Percentiles rank a stretch among this genome's conserved stretches.
Conservation (phyloP, 2,329 filamentous ascomycete species). For the Xylaria sp. region DNA sequence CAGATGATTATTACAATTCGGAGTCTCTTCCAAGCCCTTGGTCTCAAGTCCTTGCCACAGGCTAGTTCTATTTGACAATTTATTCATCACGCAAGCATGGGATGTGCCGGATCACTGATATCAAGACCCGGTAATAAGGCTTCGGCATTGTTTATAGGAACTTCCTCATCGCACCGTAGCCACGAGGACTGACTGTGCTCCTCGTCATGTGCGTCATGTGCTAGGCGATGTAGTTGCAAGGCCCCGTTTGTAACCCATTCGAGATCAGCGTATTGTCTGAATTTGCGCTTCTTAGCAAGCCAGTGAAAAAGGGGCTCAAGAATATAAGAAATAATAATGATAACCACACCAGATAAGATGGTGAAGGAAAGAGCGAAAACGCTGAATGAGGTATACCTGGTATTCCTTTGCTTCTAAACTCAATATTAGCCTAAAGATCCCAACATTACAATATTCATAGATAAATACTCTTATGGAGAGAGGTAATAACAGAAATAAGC, state of each 20-base stretch:
- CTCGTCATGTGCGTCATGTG: constrained; percentile 7
- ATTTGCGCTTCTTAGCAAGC: neutral
- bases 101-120: neutral
- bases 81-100: neutral
- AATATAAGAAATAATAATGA: neutral
- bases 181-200: neutral
- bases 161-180: neutral
- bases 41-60: too few species aligned
- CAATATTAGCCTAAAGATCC: neutral
- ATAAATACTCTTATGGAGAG: neutral
- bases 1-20: too few species aligned
- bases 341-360: neutral
- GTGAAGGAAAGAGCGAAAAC: neutral
- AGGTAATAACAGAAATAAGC: neutral
- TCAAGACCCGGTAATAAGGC: constrained; percentile 3
- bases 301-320: neutral
- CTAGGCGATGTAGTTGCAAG: constrained; percentile 14
- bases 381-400: neutral
- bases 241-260: constrained; percentile 2
- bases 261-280: neutral
- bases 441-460: neutral
- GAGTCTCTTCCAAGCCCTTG: too few species aligned
- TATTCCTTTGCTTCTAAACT: neutral
- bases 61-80: too few species aligned
- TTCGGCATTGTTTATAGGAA: neutral